phyloP scores from a whole-genome alignment of 441 rosid genomes.

The Isatis lusitanica region DNA sequence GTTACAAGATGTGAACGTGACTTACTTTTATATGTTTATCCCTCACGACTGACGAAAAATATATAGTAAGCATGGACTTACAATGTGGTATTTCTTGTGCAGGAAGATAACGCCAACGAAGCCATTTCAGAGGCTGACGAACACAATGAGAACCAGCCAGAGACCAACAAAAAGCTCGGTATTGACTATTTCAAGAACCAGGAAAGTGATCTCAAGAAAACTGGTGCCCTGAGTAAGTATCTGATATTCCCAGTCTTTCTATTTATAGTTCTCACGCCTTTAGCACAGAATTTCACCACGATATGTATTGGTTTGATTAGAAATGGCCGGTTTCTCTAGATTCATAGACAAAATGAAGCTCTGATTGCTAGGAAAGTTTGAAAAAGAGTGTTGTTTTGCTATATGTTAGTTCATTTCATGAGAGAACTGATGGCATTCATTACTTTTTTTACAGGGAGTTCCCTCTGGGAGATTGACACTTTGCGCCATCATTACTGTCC shows the following conservation, averaged over 20 bases:
- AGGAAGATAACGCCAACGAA: conserved; percentile 53
- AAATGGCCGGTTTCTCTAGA: neutral
- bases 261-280: neutral
- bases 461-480: conserved; percentile 90
- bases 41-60: neutral
- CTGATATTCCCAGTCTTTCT: neutral
- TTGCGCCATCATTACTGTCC: conserved; percentile 92
- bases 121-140: conserved; percentile 41
- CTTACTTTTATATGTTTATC: neutral
- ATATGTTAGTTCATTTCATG: neutral
- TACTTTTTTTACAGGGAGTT: conserved; percentile 61
- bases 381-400: neutral
- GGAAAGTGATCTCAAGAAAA: conserved; percentile 67
- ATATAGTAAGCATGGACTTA: neutral
- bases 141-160: conserved; percentile 27
- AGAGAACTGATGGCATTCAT: neutral
- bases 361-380: neutral
- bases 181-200: conserved; percentile 66
- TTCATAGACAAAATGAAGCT: neutral
- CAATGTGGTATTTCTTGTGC: conserved; percentile 28
- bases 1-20: neutral
- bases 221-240: conserved; percentile 79
- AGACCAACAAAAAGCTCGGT: conserved; percentile 45
- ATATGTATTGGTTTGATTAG: neutral
- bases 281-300: neutral